Evolutionary conservation across 1,284 basidiomycete genomes (phyloP).

Genomic region (Apiotrichum siamense): DNA sequence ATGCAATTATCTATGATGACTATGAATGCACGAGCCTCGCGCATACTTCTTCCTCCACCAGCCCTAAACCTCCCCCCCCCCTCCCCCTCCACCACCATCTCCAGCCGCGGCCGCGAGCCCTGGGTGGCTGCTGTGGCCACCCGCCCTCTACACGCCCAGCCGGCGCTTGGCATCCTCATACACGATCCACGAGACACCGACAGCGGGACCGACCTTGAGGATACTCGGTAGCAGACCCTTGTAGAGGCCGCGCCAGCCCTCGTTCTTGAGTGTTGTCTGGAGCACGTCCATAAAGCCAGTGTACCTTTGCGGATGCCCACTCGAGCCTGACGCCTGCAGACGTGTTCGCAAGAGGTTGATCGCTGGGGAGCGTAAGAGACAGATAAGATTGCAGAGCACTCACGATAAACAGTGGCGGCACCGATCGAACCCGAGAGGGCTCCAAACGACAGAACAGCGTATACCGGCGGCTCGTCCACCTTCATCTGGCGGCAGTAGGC

Average conservation of each 20-base stretch:
- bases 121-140: no score
- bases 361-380: conserved; percentile 36
- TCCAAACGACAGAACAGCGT: conserved; percentile 77
- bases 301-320: conserved; percentile 84
- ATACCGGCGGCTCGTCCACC: conserved; percentile 73
- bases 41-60: neutral
- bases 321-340: conserved; percentile 89
- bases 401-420: conserved; percentile 80
- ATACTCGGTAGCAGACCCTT: conserved; percentile 83
- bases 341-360: conserved; percentile 90
- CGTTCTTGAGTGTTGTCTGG: conserved; percentile 69
- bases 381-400: conserved; percentile 12
- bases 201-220: conserved; percentile 90
- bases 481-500: conserved; percentile 72
- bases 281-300: conserved; percentile 81
- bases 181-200: conserved; percentile 90
- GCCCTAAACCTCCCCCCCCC: neutral
- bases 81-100: no score
- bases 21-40: conserved; percentile 3
- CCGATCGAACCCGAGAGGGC: conserved; percentile 84
- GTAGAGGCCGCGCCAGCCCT: conserved; percentile 94
- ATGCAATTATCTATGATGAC: conserved; percentile 15
- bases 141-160: conserved; percentile 30
- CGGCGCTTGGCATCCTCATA: conserved; percentile 45
- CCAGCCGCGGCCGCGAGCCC: no score